Base-by-base conservation (phyloP, 495 filamentous ascomycete genomes). In the Penicillium verhagenii region DNA sequence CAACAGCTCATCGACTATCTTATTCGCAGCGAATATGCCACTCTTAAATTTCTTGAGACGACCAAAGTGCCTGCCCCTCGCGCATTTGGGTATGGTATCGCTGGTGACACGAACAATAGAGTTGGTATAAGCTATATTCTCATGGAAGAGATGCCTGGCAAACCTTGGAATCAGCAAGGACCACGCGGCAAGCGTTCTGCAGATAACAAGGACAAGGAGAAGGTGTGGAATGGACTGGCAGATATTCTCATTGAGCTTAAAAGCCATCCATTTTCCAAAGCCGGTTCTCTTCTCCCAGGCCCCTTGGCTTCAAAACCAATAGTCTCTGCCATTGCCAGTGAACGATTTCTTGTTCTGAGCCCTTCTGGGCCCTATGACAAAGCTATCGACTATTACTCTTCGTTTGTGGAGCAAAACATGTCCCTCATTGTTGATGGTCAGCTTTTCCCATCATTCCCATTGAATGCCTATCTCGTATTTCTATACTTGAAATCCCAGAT, bases 81-180 rank as follows among this genome's bases (percentile, higher is more conserved):
- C 14, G 54, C 26, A 1, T 63, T 50, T 50, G 53, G 42, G 25
- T 60, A 54, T 52, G 49, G 50, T 1, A 42, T 61, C 19, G 44
- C 31, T 18, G 21, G 46, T 40, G 61, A 71, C 52, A 50, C 46
- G 8, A 31, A 47, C 6, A 75, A 74, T 24, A 45, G 59, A 11
- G 64, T 72, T 13, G 73, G 73, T 10, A 47, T 64, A 1, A 54
- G 59, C 45, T 64, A 63, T 73, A 69, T 77, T n/a, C 57, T 77
- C 28, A 67, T 75, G 64, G 64, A 76, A 50, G 69, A 71, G 59
- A 44, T 76, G 37, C 33, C 54, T 10, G 69, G 72, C 0, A 67
- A 59, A 40, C 55, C 69, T 8, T 74, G 65, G 66, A 38, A 65
- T 9, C 0, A 19, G 21, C 44, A 66, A 45, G 10, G 28, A 6